Evolutionary conservation across 2,329 filamentous ascomycete genomes (phyloP), one percentile per base, ranked within the genome.

Genomic region (Zymoseptoria brevis): DNA sequence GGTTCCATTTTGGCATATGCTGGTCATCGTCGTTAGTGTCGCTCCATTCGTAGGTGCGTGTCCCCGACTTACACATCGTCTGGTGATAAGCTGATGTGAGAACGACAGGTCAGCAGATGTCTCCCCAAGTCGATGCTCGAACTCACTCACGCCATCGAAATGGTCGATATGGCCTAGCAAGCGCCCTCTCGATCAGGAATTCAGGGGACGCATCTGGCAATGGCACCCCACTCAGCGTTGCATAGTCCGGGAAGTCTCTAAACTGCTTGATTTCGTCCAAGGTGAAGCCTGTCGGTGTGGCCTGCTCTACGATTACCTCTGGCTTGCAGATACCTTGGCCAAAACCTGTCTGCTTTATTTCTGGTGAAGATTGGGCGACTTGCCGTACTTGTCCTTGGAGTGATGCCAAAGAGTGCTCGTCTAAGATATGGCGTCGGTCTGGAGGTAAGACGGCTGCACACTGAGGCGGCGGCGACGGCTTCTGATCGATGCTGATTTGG

Each of bases 231-330:
- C 86, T 89, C 9, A 96, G 75, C 1, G 79, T 75, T 5, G 89
- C 83, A 71, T 95, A 95, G 69, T 93, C 85, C 0, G 90, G 89
- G 59, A 95, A 95, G 64, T 88, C 80, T 0, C 89, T 89, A 1
- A 95, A 75, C 0, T 80, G 80, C 57, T 81, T 81, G 62, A 95
- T 80, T 58, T 95, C 89, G 1, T 80, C 79, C 0, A 86, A 78
- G 0, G 87, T 87, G 67, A 92, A 87, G 1, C 87, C 88, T 50
- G 83, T 90, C 1, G 83, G 83, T 1, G 84, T 85, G 41, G 61
- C 53, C 54, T 67, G 62, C n/a, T 67, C 57, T 3, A 54, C 30
- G 45, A 64, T 53, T 3, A 61, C 54, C 1, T 64, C 57, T 4
- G 64, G 69, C 19, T 69, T 60, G 26, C 64, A 53, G 2, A 63